phyloP scores from a whole-genome alignment of 2,329 filamentous ascomycete species.

The Chrysoporthe puriensis region DNA sequence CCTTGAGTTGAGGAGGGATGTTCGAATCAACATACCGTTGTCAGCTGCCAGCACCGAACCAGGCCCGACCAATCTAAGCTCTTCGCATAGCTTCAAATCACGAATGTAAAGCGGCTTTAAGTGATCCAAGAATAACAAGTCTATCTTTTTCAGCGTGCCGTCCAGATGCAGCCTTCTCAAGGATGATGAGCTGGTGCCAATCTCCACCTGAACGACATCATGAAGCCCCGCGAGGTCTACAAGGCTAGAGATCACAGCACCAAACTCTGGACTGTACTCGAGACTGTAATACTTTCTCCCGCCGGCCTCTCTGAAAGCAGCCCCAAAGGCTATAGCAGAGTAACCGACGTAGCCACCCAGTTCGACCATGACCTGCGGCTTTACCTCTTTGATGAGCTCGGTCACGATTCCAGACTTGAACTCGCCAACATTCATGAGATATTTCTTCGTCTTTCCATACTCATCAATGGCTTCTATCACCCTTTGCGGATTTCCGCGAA shows the following conservation, averaged over 20 bases:
- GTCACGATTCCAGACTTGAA: conserved; percentile 74
- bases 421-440: conserved; percentile 80
- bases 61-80: conserved; percentile 64
- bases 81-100: conserved; percentile 78
- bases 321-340: conserved; percentile 76
- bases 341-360: conserved; percentile 83
- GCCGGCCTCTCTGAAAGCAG: conserved; percentile 64
- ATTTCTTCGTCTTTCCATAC: conserved; percentile 62
- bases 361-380: conserved; percentile 58
- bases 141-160: conserved; percentile 61
- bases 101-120: conserved; percentile 76
- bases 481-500: conserved; percentile 65
- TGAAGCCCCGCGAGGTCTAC: conserved; percentile 74
- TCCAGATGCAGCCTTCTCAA: conserved; percentile 61
- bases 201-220: conserved; percentile 69
- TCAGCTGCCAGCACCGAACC: conserved; percentile 70
- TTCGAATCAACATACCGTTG: conserved; percentile 48
- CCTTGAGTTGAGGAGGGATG: background rate
- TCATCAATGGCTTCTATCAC: conserved; percentile 74
- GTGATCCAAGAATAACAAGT: conserved; percentile 80
- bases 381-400: conserved; percentile 67
- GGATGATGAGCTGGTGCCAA: conserved; percentile 70
- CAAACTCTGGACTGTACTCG: conserved; percentile 76
- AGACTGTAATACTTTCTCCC: conserved; percentile 71
- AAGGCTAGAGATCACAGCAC: conserved; percentile 68